Conservation (phyloP, 2,329 filamentous ascomycete species). For the Chalara sp. region DNA sequence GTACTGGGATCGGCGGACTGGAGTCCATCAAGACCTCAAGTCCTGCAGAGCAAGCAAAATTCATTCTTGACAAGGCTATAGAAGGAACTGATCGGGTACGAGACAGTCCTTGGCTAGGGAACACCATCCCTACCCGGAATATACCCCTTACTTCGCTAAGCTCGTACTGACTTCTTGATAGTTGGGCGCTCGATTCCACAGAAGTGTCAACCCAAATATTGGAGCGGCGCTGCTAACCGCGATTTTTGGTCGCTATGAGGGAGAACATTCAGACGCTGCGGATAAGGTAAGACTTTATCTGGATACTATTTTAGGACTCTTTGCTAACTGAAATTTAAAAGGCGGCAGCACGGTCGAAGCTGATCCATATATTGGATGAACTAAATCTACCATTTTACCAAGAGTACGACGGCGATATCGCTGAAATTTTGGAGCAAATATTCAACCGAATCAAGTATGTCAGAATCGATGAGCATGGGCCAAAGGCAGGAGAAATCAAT, state of each 20-base stretch:
- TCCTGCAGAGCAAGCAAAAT: slow-evolving; percentile 49
- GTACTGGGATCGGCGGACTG: slow-evolving; percentile 40
- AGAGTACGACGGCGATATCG: slow-evolving; percentile 81
- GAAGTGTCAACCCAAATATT: slow-evolving; percentile 61
- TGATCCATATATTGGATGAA: slow-evolving; percentile 65
- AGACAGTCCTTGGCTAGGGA: no score
- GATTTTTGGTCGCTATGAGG: slow-evolving; percentile 63
- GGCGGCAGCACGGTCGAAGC: slow-evolving; percentile 45
- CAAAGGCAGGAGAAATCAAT: slow-evolving; percentile 75
- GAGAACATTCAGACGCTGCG: slow-evolving; percentile 36
- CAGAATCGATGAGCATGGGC: slow-evolving; percentile 85
- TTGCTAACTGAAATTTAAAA: slow-evolving; percentile 12
- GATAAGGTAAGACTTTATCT: slow-evolving; percentile 25
- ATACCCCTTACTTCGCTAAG: no score
- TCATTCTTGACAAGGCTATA: slow-evolving; percentile 58
- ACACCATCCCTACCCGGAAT: no score
- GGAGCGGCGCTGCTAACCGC: slow-evolving; percentile 63
- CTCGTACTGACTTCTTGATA: no score
- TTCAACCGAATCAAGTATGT: slow-evolving; percentile 95
- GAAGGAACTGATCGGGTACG: slow-evolving; percentile 60
- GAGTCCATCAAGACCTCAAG: slow-evolving; percentile 46
- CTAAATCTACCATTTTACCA: slow-evolving; percentile 84
- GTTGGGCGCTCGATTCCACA: slow-evolving; percentile 66
- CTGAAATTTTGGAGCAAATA: slow-evolving; percentile 80
- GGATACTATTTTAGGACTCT: no score